phyloP scores from a whole-genome alignment of 108 stramenopile species.

The Chaetoceros tenuissimus region DNA sequence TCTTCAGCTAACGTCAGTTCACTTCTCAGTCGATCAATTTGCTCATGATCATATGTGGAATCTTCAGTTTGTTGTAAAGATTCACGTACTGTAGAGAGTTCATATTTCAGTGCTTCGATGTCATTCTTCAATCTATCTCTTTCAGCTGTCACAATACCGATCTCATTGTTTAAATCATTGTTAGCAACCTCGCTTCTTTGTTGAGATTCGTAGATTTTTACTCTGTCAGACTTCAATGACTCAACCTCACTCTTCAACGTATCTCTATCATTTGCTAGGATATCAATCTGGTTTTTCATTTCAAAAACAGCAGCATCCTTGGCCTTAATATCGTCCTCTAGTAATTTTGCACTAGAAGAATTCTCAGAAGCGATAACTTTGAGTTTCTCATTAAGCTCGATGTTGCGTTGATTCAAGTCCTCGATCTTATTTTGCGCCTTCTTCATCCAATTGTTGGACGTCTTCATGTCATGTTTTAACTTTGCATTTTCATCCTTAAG shows the following conservation, averaged over 20 bases:
- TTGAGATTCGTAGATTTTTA: neutral
- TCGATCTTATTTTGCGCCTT: conserved; percentile 76
- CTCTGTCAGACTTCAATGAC: conserved; percentile 6
- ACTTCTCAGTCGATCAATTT: no score
- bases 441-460: conserved; percentile 79
- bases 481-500: conserved; percentile 57
- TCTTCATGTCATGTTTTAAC: conserved; percentile 44
- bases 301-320: neutral
- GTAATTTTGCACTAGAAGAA: neutral
- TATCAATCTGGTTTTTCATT: conserved; percentile 8
- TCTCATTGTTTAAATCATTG: no score
- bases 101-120: neutral
- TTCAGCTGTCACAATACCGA: no score
- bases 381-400: conserved; percentile 14
- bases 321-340: conserved; percentile 1
- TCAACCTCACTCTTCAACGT: conserved; percentile 8
- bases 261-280: conserved; percentile 11
- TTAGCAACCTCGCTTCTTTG: no score
- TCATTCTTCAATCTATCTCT: neutral
- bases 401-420: conserved; percentile 45
- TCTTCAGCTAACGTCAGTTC: no score
- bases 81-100: neutral
- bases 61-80: no score
- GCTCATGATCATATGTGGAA: no score
- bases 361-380: neutral